Base-by-base conservation (phyloP, 345 rosid genomes). In the Zanthoxylum bungeanum region DNA sequence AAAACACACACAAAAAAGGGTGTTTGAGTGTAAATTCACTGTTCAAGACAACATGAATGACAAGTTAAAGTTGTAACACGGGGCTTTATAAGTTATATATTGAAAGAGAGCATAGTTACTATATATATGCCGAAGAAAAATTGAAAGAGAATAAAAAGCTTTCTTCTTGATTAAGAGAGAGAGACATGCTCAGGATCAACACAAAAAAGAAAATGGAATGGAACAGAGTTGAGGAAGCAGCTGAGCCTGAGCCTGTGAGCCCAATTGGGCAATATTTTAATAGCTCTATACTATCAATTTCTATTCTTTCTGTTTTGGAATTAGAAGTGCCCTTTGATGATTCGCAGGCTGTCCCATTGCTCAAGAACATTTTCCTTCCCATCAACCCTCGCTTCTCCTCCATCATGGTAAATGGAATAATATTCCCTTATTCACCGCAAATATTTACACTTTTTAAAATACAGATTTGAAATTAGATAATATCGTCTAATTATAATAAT, bases 351-450 rank as follows among this genome's bases (percentile, higher is more conserved):
- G 9, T 57, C 19, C 4, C 76, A 1, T 21, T 80, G 60, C 59
- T 85, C 30, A 40, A 44, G 9, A 47, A 69, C 63, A 73, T 82
- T 11, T 85, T 85, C 70, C 82, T 85, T 39, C 84, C 81, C 6
- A 68, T 85, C 75, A 80, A 70, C 39, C 78, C 81, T 8, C 88
- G 86, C 52, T 85, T 85, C 81, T 82, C 86, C 52, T 80, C 86
- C n/a, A 42, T 85, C 52, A 80, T 85, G 88, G 88, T 82, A 73
- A n/a, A 2, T 9, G 3, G 2, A 21, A 0, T 24, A 8, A 21
- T 24, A 9, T 22, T 24, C 10, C 1, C 22, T 21, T 51, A 3
- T 9, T n/a, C 8, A 1, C 4, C 0, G 39, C 3, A 21, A 27
- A 3, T 50, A 9, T 51, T 1, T 10, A 10, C 44, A 40, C 3